phyloP scores from a whole-genome alignment of 768 basidiomycete genomes.

The Rhodotorula babjevae region DNA sequence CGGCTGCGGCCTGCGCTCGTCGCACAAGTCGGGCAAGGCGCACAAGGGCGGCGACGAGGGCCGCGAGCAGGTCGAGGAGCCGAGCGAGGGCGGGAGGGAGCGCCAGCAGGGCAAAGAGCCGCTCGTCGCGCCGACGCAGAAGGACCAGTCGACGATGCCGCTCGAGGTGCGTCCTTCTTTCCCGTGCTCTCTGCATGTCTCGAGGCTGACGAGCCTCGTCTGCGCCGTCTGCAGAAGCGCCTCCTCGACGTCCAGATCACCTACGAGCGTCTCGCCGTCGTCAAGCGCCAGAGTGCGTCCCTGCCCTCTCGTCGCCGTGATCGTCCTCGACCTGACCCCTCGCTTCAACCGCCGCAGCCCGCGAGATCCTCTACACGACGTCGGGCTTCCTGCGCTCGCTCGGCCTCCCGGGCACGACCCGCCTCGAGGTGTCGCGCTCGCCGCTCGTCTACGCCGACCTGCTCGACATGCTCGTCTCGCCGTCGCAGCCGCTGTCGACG shows the following conservation, averaged over 20 bases:
- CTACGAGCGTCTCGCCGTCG: conserved; percentile 23
- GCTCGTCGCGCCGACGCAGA: conserved; percentile 3
- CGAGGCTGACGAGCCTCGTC: not conserved
- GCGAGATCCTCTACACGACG: conserved; percentile 25
- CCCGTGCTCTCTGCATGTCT: not conserved
- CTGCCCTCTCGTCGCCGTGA: no score
- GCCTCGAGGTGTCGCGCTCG: conserved; percentile 7
- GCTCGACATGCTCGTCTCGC: conserved; percentile 16
- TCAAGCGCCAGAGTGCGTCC: conserved; percentile 12
- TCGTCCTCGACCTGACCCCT: not conserved
- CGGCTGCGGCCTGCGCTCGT: no score
- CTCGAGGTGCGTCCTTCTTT: not conserved
- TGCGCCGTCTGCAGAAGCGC: not conserved
- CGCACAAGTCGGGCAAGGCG: not conserved
- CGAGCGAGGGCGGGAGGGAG: not conserved
- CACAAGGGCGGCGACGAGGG: conserved; percentile 1
- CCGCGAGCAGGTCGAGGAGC: not conserved
- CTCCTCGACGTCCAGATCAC: conserved; percentile 10
- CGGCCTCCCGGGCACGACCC: conserved; percentile 16
- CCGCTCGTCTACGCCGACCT: conserved; percentile 28
- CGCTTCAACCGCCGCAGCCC: not conserved
- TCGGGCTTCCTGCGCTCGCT: conserved; percentile 17
- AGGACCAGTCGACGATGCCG: not conserved
- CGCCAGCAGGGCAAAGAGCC: not conserved
- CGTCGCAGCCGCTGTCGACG: not conserved